Evolutionary conservation across 768 basidiomycete genomes (phyloP).

Genomic region (Trametes cubensis): DNA sequence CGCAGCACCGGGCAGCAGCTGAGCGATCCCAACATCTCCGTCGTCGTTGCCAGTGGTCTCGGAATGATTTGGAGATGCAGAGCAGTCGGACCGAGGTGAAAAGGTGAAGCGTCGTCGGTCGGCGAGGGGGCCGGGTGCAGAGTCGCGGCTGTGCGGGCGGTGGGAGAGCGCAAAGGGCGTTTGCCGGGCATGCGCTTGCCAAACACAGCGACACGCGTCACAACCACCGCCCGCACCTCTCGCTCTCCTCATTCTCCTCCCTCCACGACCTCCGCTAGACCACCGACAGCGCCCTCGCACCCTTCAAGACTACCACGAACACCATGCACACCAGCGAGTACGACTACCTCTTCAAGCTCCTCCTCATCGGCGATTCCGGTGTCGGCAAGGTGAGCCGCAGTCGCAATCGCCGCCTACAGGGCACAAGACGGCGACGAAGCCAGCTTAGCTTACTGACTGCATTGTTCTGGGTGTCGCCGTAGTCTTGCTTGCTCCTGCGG

Average conservation of each 20-base stretch:
- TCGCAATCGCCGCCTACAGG: conserved; percentile 1
- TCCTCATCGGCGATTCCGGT: conserved; percentile 94
- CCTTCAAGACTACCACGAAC: conserved; percentile 22
- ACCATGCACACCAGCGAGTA: conserved; percentile 91
- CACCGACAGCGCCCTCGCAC: conserved; percentile 12
- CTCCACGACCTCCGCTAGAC: conserved; percentile 23
- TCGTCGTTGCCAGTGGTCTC: too few relatives aligned
- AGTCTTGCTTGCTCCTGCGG: conserved; percentile 91
- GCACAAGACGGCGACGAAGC: conserved; percentile 8
- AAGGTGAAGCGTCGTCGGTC: background rate
- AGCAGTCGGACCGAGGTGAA: background rate
- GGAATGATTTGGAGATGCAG: background rate
- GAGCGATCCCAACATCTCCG: too few relatives aligned
- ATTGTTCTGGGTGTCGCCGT: conserved; percentile 8
- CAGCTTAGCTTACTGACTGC: conserved; percentile 5
- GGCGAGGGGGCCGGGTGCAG: conserved; percentile 20
- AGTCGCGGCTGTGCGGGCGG: conserved; percentile 27
- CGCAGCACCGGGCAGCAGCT: background rate
- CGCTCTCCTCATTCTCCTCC: conserved; percentile 26
- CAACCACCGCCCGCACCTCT: conserved; percentile 31
- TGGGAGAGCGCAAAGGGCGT: conserved; percentile 28
- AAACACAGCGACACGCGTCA: conserved; percentile 32
- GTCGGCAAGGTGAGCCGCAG: conserved; percentile 74
- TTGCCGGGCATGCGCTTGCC: conserved; percentile 30
- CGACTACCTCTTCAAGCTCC: conserved; percentile 95